phyloP scores from a whole-genome alignment of 768 basidiomycete genomes.

The Tricholoma sp. region DNA sequence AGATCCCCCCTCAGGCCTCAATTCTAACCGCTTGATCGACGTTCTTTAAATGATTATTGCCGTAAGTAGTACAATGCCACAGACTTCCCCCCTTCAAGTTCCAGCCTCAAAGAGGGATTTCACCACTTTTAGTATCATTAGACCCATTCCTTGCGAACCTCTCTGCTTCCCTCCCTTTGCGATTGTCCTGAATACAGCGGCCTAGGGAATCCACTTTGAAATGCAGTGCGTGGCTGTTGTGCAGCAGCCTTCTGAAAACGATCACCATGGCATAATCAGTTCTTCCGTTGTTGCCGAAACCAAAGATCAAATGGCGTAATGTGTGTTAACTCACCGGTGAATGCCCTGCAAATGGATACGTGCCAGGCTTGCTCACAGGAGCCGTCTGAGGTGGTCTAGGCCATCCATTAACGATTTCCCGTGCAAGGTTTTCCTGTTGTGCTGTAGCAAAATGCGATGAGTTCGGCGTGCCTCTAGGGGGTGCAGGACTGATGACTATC shows the following conservation, averaged over 20 bases:
- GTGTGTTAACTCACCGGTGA: constrained; percentile 16
- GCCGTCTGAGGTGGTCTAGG: constrained; percentile 14
- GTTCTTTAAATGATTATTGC: background rate
- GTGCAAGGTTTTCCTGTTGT: constrained; percentile 10
- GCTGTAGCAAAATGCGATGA: constrained; percentile 8
- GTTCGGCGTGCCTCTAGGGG: constrained; percentile 5
- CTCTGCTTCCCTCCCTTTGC: constrained; percentile 11
- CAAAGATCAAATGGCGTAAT: background rate
- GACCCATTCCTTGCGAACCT: constrained; percentile 5
- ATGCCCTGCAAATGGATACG: constrained; percentile 17
- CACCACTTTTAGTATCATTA: too few species aligned
- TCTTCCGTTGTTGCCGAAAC: background rate
- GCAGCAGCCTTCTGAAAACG: constrained; percentile 6
- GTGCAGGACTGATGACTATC: constrained; percentile 3
- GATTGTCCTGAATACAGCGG: constrained; percentile 18
- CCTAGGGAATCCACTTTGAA: constrained; percentile 14
- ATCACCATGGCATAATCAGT: constrained; percentile 1
- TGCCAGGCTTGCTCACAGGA: constrained; percentile 11
- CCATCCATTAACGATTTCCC: background rate
- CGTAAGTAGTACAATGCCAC: background rate
- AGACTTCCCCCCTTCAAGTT: background rate
- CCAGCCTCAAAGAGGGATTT: constrained; percentile 3
- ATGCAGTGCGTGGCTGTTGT: constrained; percentile 18
- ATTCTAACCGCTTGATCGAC: too few species aligned
- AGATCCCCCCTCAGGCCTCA: background rate